phyloP scores from a whole-genome alignment of 768 basidiomycete genomes.

The Hydnum rufescens region DNA sequence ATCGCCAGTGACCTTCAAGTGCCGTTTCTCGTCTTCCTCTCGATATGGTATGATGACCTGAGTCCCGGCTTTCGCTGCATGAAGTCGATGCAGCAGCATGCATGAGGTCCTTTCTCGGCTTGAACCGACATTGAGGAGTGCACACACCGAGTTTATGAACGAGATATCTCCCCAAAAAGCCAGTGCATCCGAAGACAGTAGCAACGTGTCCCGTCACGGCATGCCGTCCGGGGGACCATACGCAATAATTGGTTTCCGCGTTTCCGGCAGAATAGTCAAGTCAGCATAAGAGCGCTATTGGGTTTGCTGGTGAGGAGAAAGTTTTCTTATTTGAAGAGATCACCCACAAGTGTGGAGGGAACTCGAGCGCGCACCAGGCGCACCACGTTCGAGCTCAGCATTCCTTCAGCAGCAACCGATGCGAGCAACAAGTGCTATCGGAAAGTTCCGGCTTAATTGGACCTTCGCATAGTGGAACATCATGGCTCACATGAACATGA shows the following conservation, averaged over 20 bases:
- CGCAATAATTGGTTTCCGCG: conserved; percentile 42
- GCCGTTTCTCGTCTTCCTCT: conserved; percentile 80
- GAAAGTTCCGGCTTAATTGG: neutral
- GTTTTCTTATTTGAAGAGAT: neutral
- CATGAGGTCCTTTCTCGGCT: neutral
- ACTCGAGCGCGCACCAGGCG: neutral
- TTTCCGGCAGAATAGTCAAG: conserved; percentile 6
- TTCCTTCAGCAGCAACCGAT: neutral
- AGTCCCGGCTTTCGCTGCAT: conserved; percentile 45
- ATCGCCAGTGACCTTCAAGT: conserved; percentile 87
- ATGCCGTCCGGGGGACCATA: conserved; percentile 66
- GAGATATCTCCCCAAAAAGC: conserved; percentile 86
- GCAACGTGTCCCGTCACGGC: conserved; percentile 79
- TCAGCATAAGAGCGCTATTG: conserved; percentile 7
- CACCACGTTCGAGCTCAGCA: neutral
- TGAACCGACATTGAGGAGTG: neutral
- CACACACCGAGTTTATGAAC: conserved; percentile 77
- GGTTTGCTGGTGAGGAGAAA: too few species aligned
- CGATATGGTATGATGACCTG: conserved; percentile 91
- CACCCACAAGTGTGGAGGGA: neutral
- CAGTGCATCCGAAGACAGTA: conserved; percentile 93
- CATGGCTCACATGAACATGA: too few species aligned
- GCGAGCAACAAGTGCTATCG: neutral
- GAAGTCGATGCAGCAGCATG: neutral
- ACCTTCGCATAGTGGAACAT: neutral